Percentiles rank a stretch among this genome's conserved stretches.
Evolutionary conservation across 169 alveolate species (phyloP).

Genomic region (Eimeria sp.): DNA sequence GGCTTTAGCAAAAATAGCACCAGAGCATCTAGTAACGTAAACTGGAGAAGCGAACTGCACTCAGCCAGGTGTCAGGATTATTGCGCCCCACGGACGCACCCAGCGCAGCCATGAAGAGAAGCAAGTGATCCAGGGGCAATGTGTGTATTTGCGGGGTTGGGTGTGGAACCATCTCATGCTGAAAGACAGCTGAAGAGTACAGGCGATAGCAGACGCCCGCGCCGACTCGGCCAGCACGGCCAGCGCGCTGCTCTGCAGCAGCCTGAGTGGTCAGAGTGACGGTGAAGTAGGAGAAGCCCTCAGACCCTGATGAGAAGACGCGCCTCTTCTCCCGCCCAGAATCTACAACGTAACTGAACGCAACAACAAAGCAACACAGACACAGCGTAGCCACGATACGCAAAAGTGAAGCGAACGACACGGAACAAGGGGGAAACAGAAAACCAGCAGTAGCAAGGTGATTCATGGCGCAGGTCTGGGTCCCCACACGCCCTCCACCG

Average conservation of each 20-base stretch:
- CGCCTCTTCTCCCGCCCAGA: constrained; percentile 96
- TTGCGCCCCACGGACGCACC: constrained; percentile 83
- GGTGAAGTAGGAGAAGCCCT: constrained; percentile 93
- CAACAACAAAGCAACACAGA: background rate
- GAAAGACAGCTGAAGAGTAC: constrained; percentile 88
- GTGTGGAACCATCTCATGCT: constrained; percentile 89
- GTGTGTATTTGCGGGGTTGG: constrained; percentile 93
- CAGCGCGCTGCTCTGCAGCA: constrained; percentile 98
- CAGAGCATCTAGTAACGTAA: background rate
- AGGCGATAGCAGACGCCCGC: constrained; percentile 99
- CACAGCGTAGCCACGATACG: background rate
- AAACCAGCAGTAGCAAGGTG: no score
- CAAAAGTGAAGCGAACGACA: no score
- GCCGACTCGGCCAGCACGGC: constrained; percentile 99
- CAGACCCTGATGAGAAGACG: constrained; percentile 87
- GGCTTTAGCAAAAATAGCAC: background rate
- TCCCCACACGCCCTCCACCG: no score
- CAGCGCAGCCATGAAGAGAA: constrained; percentile 93
- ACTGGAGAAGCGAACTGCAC: no score
- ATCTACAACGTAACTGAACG: constrained; percentile 94
- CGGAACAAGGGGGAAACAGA: no score
- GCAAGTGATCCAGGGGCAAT: constrained; percentile 93
- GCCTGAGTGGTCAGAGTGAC: constrained; percentile 95
- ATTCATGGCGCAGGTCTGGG: no score
- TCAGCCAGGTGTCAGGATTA: no score